A percentile compares a stretch with the other conserved stretches of the same genome.
Conservation (phyloP, 768 basidiomycete genomes). For the Lentinula boryana region DNA sequence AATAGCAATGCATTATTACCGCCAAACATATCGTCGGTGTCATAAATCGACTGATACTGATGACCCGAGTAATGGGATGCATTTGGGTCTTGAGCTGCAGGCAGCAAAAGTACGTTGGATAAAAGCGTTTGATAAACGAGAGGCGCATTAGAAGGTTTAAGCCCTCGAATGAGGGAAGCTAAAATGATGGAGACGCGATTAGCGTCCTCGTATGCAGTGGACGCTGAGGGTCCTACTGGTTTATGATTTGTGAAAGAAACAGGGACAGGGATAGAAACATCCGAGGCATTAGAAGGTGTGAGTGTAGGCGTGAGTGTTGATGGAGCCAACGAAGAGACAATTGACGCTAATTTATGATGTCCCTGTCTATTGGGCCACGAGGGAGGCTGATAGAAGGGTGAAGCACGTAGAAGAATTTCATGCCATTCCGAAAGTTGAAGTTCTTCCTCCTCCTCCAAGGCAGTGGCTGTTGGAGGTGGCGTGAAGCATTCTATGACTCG, state of each 20-base stretch:
- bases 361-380: neutral
- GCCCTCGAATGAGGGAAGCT: conserved; percentile 45
- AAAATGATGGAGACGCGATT: conserved; percentile 42
- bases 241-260: neutral
- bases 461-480: neutral
- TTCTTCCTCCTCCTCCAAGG: neutral
- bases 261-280: neutral
- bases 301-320: neutral
- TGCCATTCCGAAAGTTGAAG: conserved; percentile 1
- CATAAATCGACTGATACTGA: neutral
- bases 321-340: neutral
- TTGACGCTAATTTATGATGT: neutral
- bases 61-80: conserved; percentile 24
- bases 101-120: conserved; percentile 64
- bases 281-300: neutral
- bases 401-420: conserved; percentile 2
- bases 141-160: conserved; percentile 38
- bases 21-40: neutral
- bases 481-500: neutral
- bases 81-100: conserved; percentile 64
- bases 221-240: neutral
- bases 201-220: conserved; percentile 2
- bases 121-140: conserved; percentile 66
- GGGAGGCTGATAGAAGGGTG: neutral
- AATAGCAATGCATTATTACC: conserved; percentile 44